A percentile compares a stretch with the other conserved stretches of the same genome.
Evolutionary conservation across 371 early-diverging fungal genomes (phyloP).

Genomic region (Mucor piriformis): DNA sequence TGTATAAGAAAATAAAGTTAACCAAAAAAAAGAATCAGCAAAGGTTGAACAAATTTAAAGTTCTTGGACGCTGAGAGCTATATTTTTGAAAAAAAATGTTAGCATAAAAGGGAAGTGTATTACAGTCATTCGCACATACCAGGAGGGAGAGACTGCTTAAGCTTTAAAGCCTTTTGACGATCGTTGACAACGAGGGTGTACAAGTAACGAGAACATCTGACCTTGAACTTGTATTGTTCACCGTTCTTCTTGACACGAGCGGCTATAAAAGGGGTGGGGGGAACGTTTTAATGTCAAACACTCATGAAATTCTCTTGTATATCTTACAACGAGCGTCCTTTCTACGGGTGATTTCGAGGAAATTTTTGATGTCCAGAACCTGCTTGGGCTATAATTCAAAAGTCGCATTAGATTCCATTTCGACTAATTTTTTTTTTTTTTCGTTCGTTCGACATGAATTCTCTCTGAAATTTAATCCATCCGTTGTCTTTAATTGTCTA

Average conservation of each 20-base stretch:
- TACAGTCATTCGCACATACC: constrained; percentile 61
- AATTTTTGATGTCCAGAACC: constrained; percentile 93
- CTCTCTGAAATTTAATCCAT: constrained; percentile 9
- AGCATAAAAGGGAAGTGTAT: too few species aligned
- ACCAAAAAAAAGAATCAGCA: too few species aligned
- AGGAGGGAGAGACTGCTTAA: constrained; percentile 86
- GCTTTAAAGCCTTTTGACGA: constrained; percentile 92
- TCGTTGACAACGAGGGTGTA: constrained; percentile 93
- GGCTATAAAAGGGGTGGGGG: constrained; percentile 43
- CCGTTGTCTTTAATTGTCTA: not conserved
- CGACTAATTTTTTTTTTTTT: not conserved
- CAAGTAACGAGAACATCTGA: constrained; percentile 92
- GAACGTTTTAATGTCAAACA: not conserved
- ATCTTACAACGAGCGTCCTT: constrained; percentile 85
- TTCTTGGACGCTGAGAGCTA: constrained; percentile 38
- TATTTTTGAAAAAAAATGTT: not conserved
- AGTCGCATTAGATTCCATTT: not conserved
- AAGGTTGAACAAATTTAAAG: constrained; percentile 19
- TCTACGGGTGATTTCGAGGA: constrained; percentile 89
- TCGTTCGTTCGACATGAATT: not conserved
- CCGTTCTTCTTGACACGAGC: constrained; percentile 95
- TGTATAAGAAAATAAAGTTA: too few species aligned
- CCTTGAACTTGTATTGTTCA: constrained; percentile 94
- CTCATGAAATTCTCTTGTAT: not conserved
- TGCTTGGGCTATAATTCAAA: constrained; percentile 79